These are phyloP conservation scores for Aegle marmelos DNA, from an alignment of 345 rosid genomes.

Conservation along the genomic window DNA sequence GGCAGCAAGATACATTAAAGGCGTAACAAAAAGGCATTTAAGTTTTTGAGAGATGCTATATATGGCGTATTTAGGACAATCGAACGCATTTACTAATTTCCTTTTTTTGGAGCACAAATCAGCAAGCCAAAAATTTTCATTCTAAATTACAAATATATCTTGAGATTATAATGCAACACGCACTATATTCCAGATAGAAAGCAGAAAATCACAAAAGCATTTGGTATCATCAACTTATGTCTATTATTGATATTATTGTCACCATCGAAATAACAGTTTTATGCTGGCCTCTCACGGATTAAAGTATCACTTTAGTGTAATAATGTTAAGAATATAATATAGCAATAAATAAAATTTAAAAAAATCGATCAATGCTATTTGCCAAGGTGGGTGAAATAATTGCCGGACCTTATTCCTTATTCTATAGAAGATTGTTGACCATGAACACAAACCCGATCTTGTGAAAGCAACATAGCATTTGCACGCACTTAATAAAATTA, in stretches of 20 bases:
- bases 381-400: constrained; percentile 28
- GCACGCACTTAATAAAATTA: background rate
- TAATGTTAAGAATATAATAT: constrained; percentile 18
- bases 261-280: background rate
- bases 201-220: background rate
- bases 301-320: constrained; percentile 2
- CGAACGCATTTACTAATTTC: background rate
- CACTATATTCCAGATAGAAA: background rate
- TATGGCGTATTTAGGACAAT: background rate
- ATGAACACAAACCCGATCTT: constrained; percentile 2
- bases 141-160: background rate
- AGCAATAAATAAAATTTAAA: constrained; percentile 4
- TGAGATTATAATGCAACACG: background rate
- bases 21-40: background rate
- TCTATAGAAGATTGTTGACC: constrained; percentile 13
- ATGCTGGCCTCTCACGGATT: background rate
- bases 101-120: background rate
- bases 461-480: constrained; percentile 17
- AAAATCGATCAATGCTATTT: constrained; percentile 7
- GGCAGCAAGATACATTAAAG: too few species aligned
- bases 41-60: background rate
- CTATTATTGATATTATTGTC: background rate
- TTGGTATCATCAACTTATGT: background rate
- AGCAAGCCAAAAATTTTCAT: background rate
- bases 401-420: constrained; percentile 39